A percentile compares a stretch with the other conserved stretches of the same genome.
phyloP scores from a whole-genome alignment of 1,284 basidiomycete species.

The Apiotrichum sp. region DNA sequence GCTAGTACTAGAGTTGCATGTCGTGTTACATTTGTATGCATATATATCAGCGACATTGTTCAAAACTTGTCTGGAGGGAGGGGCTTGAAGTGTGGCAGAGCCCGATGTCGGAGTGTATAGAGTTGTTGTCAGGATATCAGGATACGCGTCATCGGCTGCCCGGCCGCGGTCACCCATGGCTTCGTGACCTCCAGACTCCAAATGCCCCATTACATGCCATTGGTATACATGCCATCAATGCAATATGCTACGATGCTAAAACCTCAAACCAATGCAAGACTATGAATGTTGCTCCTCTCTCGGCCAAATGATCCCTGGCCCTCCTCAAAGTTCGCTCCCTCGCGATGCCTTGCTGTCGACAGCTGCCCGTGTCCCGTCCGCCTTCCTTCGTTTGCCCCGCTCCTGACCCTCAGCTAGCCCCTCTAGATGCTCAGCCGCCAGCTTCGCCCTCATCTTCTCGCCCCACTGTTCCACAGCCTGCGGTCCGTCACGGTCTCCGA shows the following conservation, averaged over 20 bases:
- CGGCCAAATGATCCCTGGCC: no score
- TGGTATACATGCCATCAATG: neutral
- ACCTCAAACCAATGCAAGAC: neutral
- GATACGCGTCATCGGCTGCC: no score
- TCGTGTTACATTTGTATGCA: neutral
- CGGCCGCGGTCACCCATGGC: no score
- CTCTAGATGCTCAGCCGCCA: neutral
- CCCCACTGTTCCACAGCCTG: slow-evolving; percentile 19
- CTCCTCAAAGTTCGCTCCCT: no score
- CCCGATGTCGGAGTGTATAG: neutral
- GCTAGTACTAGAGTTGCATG: neutral
- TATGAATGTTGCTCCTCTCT: neutral
- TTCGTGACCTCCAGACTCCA: neutral
- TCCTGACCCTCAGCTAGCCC: no score
- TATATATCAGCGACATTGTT: neutral
- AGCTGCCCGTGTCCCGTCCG: no score
- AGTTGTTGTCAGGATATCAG: no score
- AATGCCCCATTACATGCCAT: neutral
- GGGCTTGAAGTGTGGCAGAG: no score
- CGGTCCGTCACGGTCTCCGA: slow-evolving; percentile 26
- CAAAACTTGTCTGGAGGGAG: no score
- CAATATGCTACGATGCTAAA: slow-evolving; percentile 1
- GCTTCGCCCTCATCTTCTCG: neutral
- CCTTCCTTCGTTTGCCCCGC: no score
- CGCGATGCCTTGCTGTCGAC: no score